Evolutionary conservation across 2,329 filamentous ascomycete genomes (phyloP), one percentile per base, ranked within the genome.

Genomic region (Apiospora arundinis): DNA sequence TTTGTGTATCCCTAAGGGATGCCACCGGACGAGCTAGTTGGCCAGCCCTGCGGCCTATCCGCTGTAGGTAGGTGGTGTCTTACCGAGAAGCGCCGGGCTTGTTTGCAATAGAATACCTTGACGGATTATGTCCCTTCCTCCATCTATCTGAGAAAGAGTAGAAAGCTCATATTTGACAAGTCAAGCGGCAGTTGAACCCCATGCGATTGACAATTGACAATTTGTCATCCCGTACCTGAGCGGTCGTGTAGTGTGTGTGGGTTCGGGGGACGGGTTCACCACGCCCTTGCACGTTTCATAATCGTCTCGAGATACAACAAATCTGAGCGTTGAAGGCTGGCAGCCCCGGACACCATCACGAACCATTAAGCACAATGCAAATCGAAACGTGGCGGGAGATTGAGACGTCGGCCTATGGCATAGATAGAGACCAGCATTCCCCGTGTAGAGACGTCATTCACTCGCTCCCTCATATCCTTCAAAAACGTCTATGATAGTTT

Each of bases 251-350:
- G 28, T 28, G 23, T 16, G 16, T 48, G 66, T 37, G 66, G 56
- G 56, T 32, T 63, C 32, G 21, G 32, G 32, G 28, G 52, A 63
- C 28, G 52, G 63, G 66, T 48, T 68, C 23, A 37, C 44, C 14
- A 32, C 32, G 18, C 46, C 28, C 46, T 21, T 48, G 66, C 32
- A 37, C 44, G 66, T 68, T 68, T 68, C 66, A 68, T 68, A 48
- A 37, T 37, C 66, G 66, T 68, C 66, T 68, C 66, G 46, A 68
- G 37, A 40, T 63, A 12, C 32, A 63, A 21, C 11, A n/a, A 63
- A 60, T 60, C 52, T 21, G 52, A 37, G 28, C 52, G 28, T 37
- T 7, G 52, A 32, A 40, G 32, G 14, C 16, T 63, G 28, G n/a
- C 56, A 63, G 28, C 56, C 56, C 28, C 11, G 18, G 56, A 28